Evolutionary conservation across 768 basidiomycete genomes (phyloP), one percentile per base, ranked within the genome.

Genomic region (Rhizopogon sp.): DNA sequence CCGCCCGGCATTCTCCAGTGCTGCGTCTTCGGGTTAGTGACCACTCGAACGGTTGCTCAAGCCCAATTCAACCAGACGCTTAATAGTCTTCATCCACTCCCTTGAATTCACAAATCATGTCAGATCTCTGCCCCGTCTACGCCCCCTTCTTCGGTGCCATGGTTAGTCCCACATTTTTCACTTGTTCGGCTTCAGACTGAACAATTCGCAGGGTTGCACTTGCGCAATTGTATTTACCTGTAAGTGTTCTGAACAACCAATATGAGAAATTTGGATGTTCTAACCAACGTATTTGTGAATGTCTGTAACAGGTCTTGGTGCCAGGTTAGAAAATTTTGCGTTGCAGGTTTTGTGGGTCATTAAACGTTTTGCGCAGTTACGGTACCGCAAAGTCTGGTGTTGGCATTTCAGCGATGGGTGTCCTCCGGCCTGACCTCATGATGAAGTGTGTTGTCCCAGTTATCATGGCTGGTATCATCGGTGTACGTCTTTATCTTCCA

Each of bases 391-490:
- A 98, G 77, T 97, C 97, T 64, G 97, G 97, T 67, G 97, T 93
- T 62, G 93, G 93, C 65, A 93, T 97, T 62, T 89, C 93, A 54
- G 95, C 97, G 61, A 98, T 97, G 97, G 93, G 95, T 54, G 92
- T 96, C 63, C 85, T 97, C 56, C 86, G 94, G 59, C 96, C 95
- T 50, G 95, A 96, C 79, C 79, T 88, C 65, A 95, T 98, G 91
- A 96, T 98, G 90, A 93, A 88, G 79, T 95, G 90, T 83, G 87
- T 90, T 60, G 85, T 98, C 51, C 95, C 95, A 44, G 94, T 98
- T 71, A 89, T 99, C 74, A 98, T 98, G 96, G 96, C 96, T 80
- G 96, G 96, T 93, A 98, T 98, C 78, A 97, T 98, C 76, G 96
- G 91, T 71, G 96, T 98, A 63, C 61, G 93, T 58, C 41, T 33